Base-by-base conservation (phyloP, 805 yeast species). In the Cyberlindnera lachancei region DNA sequence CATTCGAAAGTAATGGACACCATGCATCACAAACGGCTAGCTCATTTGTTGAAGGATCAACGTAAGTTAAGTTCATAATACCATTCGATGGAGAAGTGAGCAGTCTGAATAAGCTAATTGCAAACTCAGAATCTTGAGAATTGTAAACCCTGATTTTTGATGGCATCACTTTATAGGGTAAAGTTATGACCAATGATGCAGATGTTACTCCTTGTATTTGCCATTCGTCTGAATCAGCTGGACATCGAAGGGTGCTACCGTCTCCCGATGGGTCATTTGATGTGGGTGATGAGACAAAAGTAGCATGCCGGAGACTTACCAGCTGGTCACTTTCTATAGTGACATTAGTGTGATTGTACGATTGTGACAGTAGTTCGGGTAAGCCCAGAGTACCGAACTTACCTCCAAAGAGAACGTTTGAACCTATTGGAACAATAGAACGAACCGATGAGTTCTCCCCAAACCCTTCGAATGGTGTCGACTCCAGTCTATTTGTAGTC, bases 41-140 rank as follows among this genome's bases (percentile, higher is more conserved):
- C n/a, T 64, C 58, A 30, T 79, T 75, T 3, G 85, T 68, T 0
- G 51, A 38, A 3, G 95, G 94, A 50, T 90, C 90, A 15, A 82
- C 61, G 48, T 87, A 92, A 0, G 94, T 75, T 42, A 92, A 55
- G 53, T 92, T 92, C 95, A 92, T 83, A 40, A 90, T 90, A 42
- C 96, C 85, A 44, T 78, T 70, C 10, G 87, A 68, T 1, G 96
- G 96, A 33, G 69, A 59, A 0, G 95, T 77, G 24, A 80, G 61
- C 6, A 92, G 61, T 47, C 96, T 69, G 53, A 88, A 92, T 7
- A 68, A 37, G 30, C 77, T 65, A 6, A 76, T 68, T 31, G 68
- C 64, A 18, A 62, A 56, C 23, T 61, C 63, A 8, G 62, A 59
- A 7, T 58, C 50, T 6, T 52, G 52, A 0, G 90, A 74, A 40